Evolutionary conservation across 768 basidiomycete species (phyloP), one percentile per base, ranked within the genome.

Genomic region (Boletus tylopilopsis): DNA sequence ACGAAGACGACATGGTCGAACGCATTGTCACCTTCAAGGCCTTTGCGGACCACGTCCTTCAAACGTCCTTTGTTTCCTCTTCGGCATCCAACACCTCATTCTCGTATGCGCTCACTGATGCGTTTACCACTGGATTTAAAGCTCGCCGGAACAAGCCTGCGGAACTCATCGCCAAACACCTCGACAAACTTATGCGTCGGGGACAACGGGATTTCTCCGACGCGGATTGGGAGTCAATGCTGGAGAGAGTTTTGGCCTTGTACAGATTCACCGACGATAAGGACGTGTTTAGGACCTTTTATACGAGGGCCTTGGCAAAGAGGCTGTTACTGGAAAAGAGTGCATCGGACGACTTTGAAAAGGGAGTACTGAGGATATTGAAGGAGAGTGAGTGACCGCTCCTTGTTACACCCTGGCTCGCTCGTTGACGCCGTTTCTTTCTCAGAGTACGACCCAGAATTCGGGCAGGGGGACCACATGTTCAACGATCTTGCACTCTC

Each of bases 381-480:
- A 90, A 90, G 71, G 84, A 91, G 54, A 71, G 82, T 82, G 57
- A 61, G 90, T 82, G 37, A 5, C 41, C 23, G 19, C 4, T 22
- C 29, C 6, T 10, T 22, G 2, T 21, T 24, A 8, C 22, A 32
- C 22, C 3, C 19, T 21, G 19, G 22, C 3, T 16, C 15, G 6
- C 21, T 21, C 24, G 36, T 15, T 38, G 73, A 67, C 37, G 33
- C 43, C 37, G 21, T 29, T 41, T 22, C 46, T 42, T 40, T 47
- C n/a, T n/a, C 60, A 95, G 95, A 87, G 45, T 95, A 94, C 60
- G 96, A 98, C 64, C 88, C 94, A 11, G 94, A 95, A 52, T 98
- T 98, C 61, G 89, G 87, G 8, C 88, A 87, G 72, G 92, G 93
- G 42, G 90, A 93, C 59, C 83, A 91, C 34, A 95, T 98, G 95